Percentiles rank a stretch among this genome's conserved stretches.
phyloP scores from a whole-genome alignment of 2,329 filamentous ascomycete species.

The Phialocephala sp. region DNA sequence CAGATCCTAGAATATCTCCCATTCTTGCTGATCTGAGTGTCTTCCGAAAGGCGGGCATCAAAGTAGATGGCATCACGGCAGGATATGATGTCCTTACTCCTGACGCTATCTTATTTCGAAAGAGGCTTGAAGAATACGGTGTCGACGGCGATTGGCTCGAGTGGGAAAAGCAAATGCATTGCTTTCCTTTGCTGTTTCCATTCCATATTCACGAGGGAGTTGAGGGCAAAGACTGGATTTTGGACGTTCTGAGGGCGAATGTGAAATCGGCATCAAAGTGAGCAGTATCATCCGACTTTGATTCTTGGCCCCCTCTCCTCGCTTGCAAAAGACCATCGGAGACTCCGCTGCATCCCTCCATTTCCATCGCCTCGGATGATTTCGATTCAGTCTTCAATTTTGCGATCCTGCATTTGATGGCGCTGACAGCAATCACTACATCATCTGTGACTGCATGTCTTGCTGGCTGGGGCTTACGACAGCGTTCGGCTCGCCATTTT shows the following conservation, averaged over 20 bases:
- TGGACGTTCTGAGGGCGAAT: conserved; percentile 21
- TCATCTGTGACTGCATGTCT: neutral
- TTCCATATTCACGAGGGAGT: conserved; percentile 27
- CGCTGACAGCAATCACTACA: neutral
- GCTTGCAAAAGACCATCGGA: neutral
- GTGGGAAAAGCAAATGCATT: conserved; percentile 37
- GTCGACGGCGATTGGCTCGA: conserved; percentile 33
- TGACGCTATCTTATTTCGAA: conserved; percentile 29
- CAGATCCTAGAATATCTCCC: conserved; percentile 31
- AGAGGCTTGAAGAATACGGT: conserved; percentile 23
- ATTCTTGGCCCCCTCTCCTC: neutral
- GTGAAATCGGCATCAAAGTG: neutral
- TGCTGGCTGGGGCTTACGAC: neutral
- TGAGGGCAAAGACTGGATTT: conserved; percentile 28
- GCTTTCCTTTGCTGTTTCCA: conserved; percentile 31
- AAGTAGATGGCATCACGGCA: conserved; percentile 33
- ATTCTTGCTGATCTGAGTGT: conserved; percentile 29
- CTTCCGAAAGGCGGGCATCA: conserved; percentile 26
- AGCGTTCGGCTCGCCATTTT: neutral
- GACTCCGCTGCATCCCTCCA: neutral
- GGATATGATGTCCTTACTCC: conserved; percentile 30
- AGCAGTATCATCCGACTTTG: neutral
- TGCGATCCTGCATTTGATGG: neutral
- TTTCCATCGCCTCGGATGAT: neutral
- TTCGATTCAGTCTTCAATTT: neutral